A percentile compares a stretch with the other conserved stretches of the same genome.
Conservation (phyloP, 148 eudicot genomes). For the Dianthus caryophyllus region DNA sequence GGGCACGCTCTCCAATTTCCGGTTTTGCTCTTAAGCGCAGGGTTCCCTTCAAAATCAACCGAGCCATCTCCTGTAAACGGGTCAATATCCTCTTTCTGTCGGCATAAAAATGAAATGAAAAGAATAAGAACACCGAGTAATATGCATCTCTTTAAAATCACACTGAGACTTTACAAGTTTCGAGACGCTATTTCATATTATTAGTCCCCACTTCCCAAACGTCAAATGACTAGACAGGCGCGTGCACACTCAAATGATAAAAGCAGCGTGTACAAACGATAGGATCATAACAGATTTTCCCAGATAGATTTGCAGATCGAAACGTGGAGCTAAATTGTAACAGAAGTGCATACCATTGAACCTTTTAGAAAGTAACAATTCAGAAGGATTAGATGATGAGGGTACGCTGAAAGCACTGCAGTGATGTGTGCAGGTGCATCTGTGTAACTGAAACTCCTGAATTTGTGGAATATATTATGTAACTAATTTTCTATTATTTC, state of each 20-base stretch:
- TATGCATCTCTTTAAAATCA: background rate
- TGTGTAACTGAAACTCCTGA: conserved; percentile 5
- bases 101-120: background rate
- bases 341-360: conserved; percentile 2
- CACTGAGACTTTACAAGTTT: background rate
- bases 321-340: background rate
- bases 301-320: background rate
- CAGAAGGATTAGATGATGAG: background rate
- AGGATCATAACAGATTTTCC: background rate
- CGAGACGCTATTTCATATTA: background rate
- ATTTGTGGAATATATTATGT: conserved; percentile 2
- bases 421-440: too few relatives aligned
- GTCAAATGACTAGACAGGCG: background rate
- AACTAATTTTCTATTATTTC: background rate
- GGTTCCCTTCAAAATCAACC: conserved; percentile 66
- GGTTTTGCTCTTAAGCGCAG: conserved; percentile 60
- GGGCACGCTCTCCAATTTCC: conserved; percentile 88
- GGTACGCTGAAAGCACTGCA: background rate
- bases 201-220: too few relatives aligned
- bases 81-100: conserved; percentile 12
- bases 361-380: background rate
- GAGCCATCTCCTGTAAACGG: conserved; percentile 73
- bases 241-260: background rate
- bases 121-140: background rate
- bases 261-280: background rate